These are phyloP conservation scores for Gracilaria domingensis DNA, from an alignment of 23 red algal genomes.

Conservation along the genomic window DNA sequence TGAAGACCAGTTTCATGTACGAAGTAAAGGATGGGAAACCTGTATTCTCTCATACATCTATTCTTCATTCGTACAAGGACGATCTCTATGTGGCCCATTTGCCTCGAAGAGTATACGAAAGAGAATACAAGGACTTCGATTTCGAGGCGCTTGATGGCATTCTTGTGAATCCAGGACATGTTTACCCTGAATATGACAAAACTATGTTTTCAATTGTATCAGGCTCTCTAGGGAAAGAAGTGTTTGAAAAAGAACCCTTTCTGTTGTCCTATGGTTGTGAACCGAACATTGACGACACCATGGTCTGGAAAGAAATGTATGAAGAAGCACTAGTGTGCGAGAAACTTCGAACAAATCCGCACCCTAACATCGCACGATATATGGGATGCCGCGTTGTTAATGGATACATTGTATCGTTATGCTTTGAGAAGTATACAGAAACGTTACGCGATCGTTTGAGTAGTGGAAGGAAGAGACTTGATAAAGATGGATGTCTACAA, in stretches of 20 bases:
- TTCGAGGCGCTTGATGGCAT: neutral
- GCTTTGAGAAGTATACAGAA: conserved; percentile 7
- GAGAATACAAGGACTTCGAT: neutral
- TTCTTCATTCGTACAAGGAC: neutral
- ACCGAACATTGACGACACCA: neutral
- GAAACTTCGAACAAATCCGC: neutral
- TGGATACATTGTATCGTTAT: neutral
- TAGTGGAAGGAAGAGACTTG: neutral
- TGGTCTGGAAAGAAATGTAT: neutral
- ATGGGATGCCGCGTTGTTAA: neutral
- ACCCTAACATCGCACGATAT: conserved; percentile 10
- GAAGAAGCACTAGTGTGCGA: neutral
- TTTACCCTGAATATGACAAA: neutral
- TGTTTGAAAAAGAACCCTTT: neutral
- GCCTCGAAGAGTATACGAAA: neutral
- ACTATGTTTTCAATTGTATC: neutral
- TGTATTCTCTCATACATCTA: neutral
- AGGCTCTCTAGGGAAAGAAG: neutral
- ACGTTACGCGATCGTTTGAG: neutral
- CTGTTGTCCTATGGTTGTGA: neutral
- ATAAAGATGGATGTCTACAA: neutral
- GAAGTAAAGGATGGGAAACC: neutral
- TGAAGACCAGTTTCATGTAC: neutral
- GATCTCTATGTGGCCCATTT: neutral
- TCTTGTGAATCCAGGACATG: neutral